Evolutionary conservation across 139 green algal species (phyloP).

Genomic region (Auxenochlorella pyrenoidosa): DNA sequence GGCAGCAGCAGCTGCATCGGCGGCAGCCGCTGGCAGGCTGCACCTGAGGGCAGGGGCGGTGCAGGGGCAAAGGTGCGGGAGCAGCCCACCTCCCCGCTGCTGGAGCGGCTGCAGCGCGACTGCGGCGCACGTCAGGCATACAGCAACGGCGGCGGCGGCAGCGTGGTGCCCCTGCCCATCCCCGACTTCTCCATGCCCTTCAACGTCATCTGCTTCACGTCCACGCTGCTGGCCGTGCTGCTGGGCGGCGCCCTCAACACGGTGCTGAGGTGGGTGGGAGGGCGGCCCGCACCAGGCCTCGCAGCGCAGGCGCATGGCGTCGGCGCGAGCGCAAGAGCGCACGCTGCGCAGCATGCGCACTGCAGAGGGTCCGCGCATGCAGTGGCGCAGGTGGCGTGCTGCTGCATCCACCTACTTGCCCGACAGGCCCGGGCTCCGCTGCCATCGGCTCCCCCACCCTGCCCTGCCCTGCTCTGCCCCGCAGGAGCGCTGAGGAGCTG

Average conservation of each 20-base stretch:
- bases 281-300: too few relatives aligned
- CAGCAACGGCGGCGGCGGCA: slow-evolving; percentile 7
- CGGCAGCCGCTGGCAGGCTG: neutral
- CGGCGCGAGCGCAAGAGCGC: neutral
- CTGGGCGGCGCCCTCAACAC: slow-evolving; percentile 70
- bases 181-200: slow-evolving; percentile 97
- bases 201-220: slow-evolving; percentile 93
- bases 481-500: neutral
- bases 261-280: slow-evolving; percentile 43
- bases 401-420: neutral
- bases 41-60: too few relatives aligned
- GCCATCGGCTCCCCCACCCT: neutral
- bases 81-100: neutral
- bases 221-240: slow-evolving; percentile 85
- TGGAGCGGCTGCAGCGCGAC: neutral
- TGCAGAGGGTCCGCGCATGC: neutral
- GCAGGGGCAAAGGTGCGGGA: neutral
- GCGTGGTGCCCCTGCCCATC: slow-evolving; percentile 77
- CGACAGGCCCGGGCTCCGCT: too few relatives aligned
- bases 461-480: neutral
- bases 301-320: too few relatives aligned
- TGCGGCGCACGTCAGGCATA: slow-evolving; percentile 6
- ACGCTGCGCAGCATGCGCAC: neutral
- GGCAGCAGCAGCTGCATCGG: slow-evolving; percentile 6
- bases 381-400: neutral